Evolutionary conservation across 345 rosid genomes (phyloP).

Genomic region (Noccaea bulbosa): DNA sequence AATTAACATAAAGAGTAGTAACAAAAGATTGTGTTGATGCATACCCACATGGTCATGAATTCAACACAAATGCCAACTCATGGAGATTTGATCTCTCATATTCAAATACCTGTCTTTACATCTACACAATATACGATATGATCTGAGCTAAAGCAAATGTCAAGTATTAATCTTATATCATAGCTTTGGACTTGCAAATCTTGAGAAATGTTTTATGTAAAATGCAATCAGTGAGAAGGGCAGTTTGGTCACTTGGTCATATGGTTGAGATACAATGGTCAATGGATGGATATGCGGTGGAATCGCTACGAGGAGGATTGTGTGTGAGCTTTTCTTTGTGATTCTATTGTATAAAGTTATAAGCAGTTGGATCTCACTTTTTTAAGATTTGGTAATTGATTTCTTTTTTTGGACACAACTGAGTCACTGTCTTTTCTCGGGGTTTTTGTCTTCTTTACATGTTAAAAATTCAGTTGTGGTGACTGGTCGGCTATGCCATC

Average conservation of each 20-base stretch:
- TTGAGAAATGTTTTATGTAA: background rate
- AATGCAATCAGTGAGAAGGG: background rate
- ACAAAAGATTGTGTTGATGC: slow-evolving; percentile 16
- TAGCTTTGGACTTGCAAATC: background rate
- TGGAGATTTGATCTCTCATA: slow-evolving; percentile 8
- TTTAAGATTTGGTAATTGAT: slow-evolving; percentile 1
- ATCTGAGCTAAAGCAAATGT: background rate
- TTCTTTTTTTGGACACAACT: background rate
- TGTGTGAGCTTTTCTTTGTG: slow-evolving; percentile 35
- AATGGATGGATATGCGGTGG: slow-evolving; percentile 25
- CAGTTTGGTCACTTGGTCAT: background rate
- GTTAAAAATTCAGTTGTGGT: background rate
- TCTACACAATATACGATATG: background rate
- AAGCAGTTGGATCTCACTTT: slow-evolving; percentile 33
- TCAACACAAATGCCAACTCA: slow-evolving; percentile 24
- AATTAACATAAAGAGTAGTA: background rate
- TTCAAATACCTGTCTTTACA: background rate
- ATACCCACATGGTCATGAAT: slow-evolving; percentile 27
- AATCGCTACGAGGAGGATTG: slow-evolving; percentile 30
- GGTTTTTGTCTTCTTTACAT: background rate
- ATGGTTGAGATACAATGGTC: slow-evolving; percentile 15
- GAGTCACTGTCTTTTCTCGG: slow-evolving; percentile 3
- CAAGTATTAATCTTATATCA: background rate
- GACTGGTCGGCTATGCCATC: slow-evolving; percentile 25
- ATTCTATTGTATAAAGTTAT: slow-evolving; percentile 19